Percentiles rank a stretch among this genome's conserved stretches.
phyloP scores from a whole-genome alignment of 257 asterid species.

The Mentha longifolia region DNA sequence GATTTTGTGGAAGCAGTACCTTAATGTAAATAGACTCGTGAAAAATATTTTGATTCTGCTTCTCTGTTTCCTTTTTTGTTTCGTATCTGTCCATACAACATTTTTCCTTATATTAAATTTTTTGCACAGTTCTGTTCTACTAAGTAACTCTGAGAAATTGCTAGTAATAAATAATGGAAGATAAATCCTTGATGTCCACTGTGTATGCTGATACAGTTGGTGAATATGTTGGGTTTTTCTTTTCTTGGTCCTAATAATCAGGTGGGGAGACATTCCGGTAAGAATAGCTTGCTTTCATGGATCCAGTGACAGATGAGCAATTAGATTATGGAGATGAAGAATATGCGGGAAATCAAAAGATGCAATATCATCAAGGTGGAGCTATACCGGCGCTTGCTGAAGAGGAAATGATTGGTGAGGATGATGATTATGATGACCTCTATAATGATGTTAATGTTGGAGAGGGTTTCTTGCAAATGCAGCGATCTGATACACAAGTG shows the following conservation, averaged over 20 bases:
- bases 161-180: neutral
- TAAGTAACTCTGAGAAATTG: constrained; percentile 4
- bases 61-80: neutral
- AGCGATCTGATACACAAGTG: constrained; percentile 52
- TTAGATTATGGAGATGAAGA: constrained; percentile 73
- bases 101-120: neutral
- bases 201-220: constrained; percentile 18
- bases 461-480: constrained; percentile 78
- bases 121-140: neutral
- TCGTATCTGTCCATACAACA: constrained; percentile 16
- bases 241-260: constrained; percentile 30
- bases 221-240: constrained; percentile 27
- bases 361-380: constrained; percentile 71
- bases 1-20: constrained; percentile 14
- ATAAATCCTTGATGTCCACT: neutral
- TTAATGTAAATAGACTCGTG: constrained; percentile 2
- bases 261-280: constrained; percentile 39
- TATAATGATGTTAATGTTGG: constrained; percentile 96
- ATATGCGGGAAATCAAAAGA: constrained; percentile 63
- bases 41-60: neutral
- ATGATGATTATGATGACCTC: constrained; percentile 93
- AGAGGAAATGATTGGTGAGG: constrained; percentile 83
- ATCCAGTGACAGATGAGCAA: constrained; percentile 67
- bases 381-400: constrained; percentile 85
- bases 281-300: constrained; percentile 51